phyloP scores from a whole-genome alignment of 2,329 filamentous ascomycete species.

The Macrophomina phaseolina region DNA sequence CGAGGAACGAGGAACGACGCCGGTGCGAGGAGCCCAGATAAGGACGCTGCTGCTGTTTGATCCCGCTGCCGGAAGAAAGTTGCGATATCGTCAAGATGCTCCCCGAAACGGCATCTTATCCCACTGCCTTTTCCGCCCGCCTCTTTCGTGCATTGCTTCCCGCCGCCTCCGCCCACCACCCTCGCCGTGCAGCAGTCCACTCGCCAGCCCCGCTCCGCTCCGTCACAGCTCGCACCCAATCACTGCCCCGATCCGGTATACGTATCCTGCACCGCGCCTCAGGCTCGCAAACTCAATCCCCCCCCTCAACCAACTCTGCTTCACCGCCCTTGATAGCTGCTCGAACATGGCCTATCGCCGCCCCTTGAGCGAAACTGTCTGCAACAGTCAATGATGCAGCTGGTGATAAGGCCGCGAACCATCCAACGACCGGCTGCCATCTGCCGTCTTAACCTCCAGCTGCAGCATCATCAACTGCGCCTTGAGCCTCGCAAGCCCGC shows the following conservation, averaged over 20 bases:
- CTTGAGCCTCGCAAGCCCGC: no score
- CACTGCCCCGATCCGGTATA: slow-evolving; percentile 19
- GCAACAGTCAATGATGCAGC: background rate
- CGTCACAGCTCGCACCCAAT: background rate
- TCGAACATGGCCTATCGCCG: slow-evolving; percentile 5
- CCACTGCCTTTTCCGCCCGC: background rate
- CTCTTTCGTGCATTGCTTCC: slow-evolving; percentile 16
- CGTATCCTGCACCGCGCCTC: slow-evolving; percentile 10
- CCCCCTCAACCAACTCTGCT: background rate
- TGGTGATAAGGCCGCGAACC: background rate
- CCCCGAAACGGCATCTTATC: slow-evolving; percentile 14
- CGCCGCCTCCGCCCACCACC: background rate
- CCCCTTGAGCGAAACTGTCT: background rate
- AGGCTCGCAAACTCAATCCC: background rate
- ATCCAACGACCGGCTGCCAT: background rate
- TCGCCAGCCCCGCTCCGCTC: slow-evolving; percentile 14
- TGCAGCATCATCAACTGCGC: background rate
- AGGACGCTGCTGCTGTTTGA: background rate
- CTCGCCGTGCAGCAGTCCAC: background rate
- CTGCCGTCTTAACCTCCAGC: background rate
- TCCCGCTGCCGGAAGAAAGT: background rate
- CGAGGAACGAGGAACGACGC: no score
- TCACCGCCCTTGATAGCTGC: background rate
- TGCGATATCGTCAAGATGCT: slow-evolving; percentile 16
- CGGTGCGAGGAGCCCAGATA: no score